phyloP scores from a whole-genome alignment of 1,284 basidiomycete genomes.

The Cutaneotrichosporon curvatum region DNA sequence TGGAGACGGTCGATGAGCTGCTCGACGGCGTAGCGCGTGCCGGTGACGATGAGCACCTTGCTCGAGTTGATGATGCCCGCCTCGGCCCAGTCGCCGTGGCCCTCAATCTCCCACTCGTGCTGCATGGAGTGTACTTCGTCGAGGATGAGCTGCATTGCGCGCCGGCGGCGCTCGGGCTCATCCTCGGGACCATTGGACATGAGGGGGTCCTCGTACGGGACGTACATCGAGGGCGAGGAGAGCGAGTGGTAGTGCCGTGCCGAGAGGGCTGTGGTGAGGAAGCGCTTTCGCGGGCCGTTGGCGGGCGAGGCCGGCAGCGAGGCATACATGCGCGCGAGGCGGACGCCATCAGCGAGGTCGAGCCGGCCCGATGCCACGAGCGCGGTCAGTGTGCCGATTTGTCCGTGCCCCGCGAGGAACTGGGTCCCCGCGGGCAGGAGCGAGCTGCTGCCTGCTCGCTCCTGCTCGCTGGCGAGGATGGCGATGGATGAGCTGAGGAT shows the following conservation, averaged over 20 bases:
- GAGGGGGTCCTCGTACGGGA: slow-evolving; percentile 22
- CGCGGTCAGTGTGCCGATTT: slow-evolving; percentile 43
- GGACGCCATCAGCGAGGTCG: slow-evolving; percentile 38
- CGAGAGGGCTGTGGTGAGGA: slow-evolving; percentile 39
- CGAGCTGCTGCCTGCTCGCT: slow-evolving; percentile 24
- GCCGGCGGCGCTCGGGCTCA: slow-evolving; percentile 26
- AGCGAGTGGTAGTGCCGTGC: slow-evolving; percentile 42
- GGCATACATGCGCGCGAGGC: slow-evolving; percentile 39
- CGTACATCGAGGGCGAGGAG: slow-evolving; percentile 31
- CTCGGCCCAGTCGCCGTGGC: slow-evolving; percentile 39
- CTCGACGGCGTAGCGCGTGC: slow-evolving; percentile 38
- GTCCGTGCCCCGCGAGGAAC: slow-evolving; percentile 44
- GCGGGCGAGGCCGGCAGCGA: slow-evolving; percentile 30
- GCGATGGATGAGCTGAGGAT: slow-evolving; percentile 44
- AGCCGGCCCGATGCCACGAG: slow-evolving; percentile 41
- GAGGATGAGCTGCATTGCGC: slow-evolving; percentile 42
- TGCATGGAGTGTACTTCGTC: slow-evolving; percentile 41
- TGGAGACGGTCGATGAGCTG: slow-evolving; percentile 40
- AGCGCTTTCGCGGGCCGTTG: slow-evolving; percentile 15
- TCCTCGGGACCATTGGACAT: too few species aligned
- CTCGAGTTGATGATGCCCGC: slow-evolving; percentile 43
- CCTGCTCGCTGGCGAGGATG: slow-evolving; percentile 41
- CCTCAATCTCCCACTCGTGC: slow-evolving; percentile 31
- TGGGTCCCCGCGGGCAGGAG: slow-evolving; percentile 36
- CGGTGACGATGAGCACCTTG: slow-evolving; percentile 42